Percentiles rank a stretch among this genome's conserved stretches.
Conservation (phyloP, 352 stramenopile genomes). For the Phytopythium boreale region DNA sequence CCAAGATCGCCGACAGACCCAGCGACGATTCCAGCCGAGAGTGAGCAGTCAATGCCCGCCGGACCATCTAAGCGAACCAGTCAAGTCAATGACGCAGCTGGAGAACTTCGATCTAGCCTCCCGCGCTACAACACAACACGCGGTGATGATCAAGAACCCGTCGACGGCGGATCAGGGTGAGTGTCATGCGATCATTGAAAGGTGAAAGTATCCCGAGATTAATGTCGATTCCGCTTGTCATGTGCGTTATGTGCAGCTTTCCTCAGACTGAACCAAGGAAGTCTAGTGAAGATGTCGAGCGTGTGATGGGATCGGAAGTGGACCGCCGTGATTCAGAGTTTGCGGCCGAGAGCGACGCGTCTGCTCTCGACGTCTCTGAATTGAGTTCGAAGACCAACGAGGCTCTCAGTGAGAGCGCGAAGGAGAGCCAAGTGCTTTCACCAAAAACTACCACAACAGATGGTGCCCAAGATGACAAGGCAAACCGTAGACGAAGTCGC, state of each 20-base stretch:
- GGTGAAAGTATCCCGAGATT: neutral
- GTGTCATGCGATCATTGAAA: neutral
- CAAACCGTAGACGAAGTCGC: neutral
- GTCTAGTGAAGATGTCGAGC: neutral
- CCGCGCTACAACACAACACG: neutral
- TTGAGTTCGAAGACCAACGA: neutral
- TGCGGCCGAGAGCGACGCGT: neutral
- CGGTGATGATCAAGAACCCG: neutral
- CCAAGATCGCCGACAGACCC: neutral
- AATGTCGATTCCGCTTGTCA: neutral
- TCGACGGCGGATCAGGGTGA: neutral
- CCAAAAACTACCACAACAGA: neutral
- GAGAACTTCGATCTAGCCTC: neutral
- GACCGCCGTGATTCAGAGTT: neutral
- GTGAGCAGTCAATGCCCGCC: neutral
- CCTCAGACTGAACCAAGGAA: neutral
- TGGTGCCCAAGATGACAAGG: neutral
- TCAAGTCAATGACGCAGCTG: neutral
- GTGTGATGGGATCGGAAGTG: neutral
- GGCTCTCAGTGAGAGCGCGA: neutral
- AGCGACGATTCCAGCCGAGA: neutral
- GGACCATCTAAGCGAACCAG: neutral
- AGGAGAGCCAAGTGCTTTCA: slow-evolving; percentile 3
- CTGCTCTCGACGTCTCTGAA: neutral
- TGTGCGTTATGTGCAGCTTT: neutral